phyloP scores from a whole-genome alignment of 1,284 basidiomycete genomes.

The Ganoderma sinense region DNA sequence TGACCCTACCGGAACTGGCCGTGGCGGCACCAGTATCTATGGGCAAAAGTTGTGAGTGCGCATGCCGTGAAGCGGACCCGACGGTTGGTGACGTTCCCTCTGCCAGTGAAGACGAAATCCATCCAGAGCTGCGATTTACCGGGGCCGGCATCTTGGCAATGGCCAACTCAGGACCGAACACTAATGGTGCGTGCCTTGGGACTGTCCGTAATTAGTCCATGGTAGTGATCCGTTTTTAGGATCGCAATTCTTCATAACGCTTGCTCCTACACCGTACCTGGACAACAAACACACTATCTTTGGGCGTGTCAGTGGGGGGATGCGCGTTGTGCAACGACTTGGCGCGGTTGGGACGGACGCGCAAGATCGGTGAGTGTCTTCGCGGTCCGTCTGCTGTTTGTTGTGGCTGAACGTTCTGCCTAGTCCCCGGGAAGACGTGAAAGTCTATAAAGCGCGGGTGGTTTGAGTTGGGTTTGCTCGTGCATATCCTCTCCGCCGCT shows the following conservation, averaged over 20 bases:
- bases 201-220: slow-evolving; percentile 9
- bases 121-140: slow-evolving; percentile 89
- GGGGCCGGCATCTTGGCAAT: slow-evolving; percentile 97
- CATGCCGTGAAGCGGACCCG: neutral
- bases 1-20: slow-evolving; percentile 94
- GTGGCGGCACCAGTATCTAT: slow-evolving; percentile 93
- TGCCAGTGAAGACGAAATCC: slow-evolving; percentile 83
- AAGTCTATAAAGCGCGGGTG: slow-evolving; percentile 76
- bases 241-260: slow-evolving; percentile 94
- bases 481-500: neutral
- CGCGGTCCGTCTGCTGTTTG: slow-evolving; percentile 15
- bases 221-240: slow-evolving; percentile 52
- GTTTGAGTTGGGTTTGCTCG: slow-evolving; percentile 39
- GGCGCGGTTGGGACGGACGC: slow-evolving; percentile 82
- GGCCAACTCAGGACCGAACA: slow-evolving; percentile 96
- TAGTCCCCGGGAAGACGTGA: slow-evolving; percentile 83
- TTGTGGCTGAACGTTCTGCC: slow-evolving; percentile 22
- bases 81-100: neutral
- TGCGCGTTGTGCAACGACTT: slow-evolving; percentile 85
- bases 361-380: slow-evolving; percentile 71
- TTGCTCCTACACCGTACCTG: slow-evolving; percentile 90
- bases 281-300: slow-evolving; percentile 97
- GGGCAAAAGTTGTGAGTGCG: slow-evolving; percentile 84
- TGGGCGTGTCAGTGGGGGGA: slow-evolving; percentile 86
- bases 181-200: slow-evolving; percentile 70